Conservation (phyloP, 2,329 filamentous ascomycete species). For the Alternaria conjuncta region DNA sequence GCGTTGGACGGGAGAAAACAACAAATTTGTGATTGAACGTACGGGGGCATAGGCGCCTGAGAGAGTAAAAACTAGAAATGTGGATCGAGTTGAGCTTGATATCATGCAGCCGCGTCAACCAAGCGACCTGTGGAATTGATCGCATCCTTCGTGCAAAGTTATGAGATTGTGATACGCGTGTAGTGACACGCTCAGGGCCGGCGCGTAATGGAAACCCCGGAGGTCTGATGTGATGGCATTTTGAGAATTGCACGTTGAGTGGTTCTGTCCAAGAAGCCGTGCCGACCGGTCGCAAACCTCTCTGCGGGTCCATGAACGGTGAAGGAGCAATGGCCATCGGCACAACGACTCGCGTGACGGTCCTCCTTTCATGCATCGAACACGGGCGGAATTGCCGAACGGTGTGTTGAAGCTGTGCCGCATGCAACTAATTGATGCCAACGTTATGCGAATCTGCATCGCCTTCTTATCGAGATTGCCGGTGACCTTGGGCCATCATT, state of each 20-base stretch:
- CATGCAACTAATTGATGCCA: not conserved
- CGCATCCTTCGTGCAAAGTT: not conserved
- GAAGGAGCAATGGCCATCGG: not conserved
- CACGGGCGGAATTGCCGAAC: not conserved
- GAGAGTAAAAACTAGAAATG: not conserved
- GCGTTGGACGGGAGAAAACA: not conserved
- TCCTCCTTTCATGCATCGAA: not conserved
- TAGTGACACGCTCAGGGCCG: not conserved
- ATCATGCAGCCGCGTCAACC: not conserved
- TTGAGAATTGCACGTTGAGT: not conserved
- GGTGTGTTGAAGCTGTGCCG: not conserved
- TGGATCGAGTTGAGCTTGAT: not conserved
- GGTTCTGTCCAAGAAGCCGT: not conserved
- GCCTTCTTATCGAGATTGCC: not conserved
- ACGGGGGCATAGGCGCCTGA: not conserved
- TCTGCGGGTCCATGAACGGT: not conserved
- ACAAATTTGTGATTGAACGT: not conserved
- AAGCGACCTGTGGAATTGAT: not conserved
- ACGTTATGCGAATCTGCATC: not conserved
- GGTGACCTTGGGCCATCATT: not conserved
- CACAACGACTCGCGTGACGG: not conserved
- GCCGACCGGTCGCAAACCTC: not conserved
- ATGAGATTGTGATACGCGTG: not conserved
- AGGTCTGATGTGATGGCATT: not conserved
- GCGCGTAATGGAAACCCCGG: not conserved